Conservation (phyloP, 2,329 filamentous ascomycete species). For the Tothia fuscella region DNA sequence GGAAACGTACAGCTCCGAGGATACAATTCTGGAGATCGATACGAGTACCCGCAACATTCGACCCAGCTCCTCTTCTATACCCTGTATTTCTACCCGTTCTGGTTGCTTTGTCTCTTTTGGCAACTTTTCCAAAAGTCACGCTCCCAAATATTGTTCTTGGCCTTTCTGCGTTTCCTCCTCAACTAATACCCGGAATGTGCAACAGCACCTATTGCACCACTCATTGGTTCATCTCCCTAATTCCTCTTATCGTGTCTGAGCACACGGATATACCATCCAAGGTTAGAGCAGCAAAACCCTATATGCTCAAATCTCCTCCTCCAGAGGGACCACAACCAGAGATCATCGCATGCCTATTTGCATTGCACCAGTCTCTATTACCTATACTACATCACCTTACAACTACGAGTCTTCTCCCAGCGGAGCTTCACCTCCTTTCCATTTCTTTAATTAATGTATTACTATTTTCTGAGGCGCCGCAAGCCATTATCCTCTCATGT, state of each 20-base stretch:
- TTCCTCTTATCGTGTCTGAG: slow-evolving; percentile 50
- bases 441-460: slow-evolving; percentile 71
- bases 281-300: slow-evolving; percentile 22
- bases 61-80: slow-evolving; percentile 84
- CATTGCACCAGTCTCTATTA: slow-evolving; percentile 69
- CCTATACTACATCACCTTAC: slow-evolving; percentile 66
- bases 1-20: slow-evolving; percentile 4
- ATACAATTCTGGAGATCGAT: slow-evolving; percentile 18
- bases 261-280: slow-evolving; percentile 26
- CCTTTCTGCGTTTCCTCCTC: slow-evolving; percentile 62
- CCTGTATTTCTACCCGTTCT: slow-evolving; percentile 65
- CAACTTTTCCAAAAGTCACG: slow-evolving; percentile 47
- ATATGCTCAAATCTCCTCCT: slow-evolving; percentile 23
- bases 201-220: slow-evolving; percentile 46
- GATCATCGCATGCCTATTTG: slow-evolving; percentile 56
- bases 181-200: slow-evolving; percentile 34
- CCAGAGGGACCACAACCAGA: slow-evolving; percentile 40
- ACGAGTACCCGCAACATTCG: slow-evolving; percentile 64
- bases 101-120: slow-evolving; percentile 62
- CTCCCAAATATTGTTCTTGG: slow-evolving; percentile 74
- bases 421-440: slow-evolving; percentile 81
- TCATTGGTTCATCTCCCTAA: slow-evolving; percentile 69
- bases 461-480: slow-evolving; percentile 56
- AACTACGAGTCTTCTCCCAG: slow-evolving; percentile 73
- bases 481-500: slow-evolving; percentile 31